Evolutionary conservation across 495 filamentous ascomycete genomes (phyloP).

Genomic region (Tuber melanosporum): DNA sequence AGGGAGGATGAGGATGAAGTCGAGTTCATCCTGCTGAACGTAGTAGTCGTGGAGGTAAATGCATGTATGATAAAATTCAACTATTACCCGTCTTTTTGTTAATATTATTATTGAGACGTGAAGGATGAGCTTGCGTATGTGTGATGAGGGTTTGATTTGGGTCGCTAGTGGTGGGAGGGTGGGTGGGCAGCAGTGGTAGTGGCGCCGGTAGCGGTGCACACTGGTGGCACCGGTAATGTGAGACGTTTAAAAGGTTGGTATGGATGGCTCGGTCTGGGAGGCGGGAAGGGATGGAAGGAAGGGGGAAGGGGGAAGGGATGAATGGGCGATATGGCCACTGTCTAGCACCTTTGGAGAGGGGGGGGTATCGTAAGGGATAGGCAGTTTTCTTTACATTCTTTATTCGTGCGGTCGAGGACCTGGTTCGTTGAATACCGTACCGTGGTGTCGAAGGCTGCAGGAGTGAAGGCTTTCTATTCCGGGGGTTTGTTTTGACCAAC

Average conservation of each 20-base stretch:
- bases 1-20: neutral
- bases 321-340: neutral
- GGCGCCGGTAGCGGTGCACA: neutral
- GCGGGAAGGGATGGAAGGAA: neutral
- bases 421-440: neutral
- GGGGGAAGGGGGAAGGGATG: neutral
- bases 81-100: neutral
- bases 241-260: neutral
- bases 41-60: conserved; percentile 5
- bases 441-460: neutral
- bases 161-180: neutral
- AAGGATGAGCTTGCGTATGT: neutral
- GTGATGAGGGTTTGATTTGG: neutral
- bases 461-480: neutral
- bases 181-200: neutral
- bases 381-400: neutral
- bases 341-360: neutral
- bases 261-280: neutral
- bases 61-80: neutral
- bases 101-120: neutral
- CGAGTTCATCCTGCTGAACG: conserved; percentile 3
- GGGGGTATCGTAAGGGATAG: neutral
- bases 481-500: neutral
- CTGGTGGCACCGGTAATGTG: neutral
- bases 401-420: neutral